These are phyloP conservation scores for Ogataea zsoltii DNA, from an alignment of 805 yeast genomes.

Conservation along the genomic window DNA sequence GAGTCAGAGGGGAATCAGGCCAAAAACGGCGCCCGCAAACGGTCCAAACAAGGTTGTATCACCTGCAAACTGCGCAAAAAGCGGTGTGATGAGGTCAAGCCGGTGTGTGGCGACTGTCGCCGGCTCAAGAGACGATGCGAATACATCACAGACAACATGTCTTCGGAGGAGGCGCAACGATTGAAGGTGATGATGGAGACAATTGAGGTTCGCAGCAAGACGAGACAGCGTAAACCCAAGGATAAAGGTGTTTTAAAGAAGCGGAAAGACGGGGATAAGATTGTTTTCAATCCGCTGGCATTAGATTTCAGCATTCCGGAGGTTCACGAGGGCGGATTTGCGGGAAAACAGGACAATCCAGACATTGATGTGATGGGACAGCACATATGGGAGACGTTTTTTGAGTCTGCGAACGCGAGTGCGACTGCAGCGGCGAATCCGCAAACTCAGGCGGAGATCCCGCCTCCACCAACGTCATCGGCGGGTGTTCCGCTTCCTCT, in stretches of 20 bases:
- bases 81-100: constrained; percentile 52
- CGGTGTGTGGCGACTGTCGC: constrained; percentile 51
- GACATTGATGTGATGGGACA: constrained; percentile 2
- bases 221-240: constrained; percentile 39
- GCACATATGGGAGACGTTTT: constrained; percentile 13
- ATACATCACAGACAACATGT: constrained; percentile 49
- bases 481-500: neutral
- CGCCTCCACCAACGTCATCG: no score
- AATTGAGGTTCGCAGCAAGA: constrained; percentile 43
- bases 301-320: constrained; percentile 15
- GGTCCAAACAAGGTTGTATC: constrained; percentile 63
- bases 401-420: constrained; percentile 1
- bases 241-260: constrained; percentile 11
- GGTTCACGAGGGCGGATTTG: neutral
- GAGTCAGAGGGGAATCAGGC: no score
- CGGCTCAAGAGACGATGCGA: constrained; percentile 48
- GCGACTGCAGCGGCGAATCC: no score
- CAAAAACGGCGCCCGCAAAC: constrained; percentile 20
- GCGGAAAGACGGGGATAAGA: constrained; percentile 2
- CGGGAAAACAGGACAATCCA: neutral
- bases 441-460: no score
- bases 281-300: constrained; percentile 33
- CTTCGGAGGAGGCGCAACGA: constrained; percentile 36
- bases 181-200: constrained; percentile 40
- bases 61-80: constrained; percentile 69